Evolutionary conservation across 2,329 filamentous ascomycete genomes (phyloP).

Genomic region (Chaetomiaceae sp.): DNA sequence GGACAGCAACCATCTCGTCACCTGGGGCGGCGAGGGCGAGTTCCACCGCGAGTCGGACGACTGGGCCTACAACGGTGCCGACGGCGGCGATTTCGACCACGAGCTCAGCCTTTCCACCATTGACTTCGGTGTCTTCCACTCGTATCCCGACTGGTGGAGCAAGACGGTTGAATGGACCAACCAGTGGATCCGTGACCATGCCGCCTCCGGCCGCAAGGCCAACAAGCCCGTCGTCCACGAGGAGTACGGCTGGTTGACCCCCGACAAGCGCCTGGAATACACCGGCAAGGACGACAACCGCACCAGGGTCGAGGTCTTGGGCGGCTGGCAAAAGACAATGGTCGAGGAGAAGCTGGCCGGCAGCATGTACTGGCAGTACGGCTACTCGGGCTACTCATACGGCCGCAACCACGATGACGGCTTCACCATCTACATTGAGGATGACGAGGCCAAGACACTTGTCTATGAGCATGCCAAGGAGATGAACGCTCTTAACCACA

Average conservation of each 20-base stretch:
- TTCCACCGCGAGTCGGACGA: constrained; percentile 43
- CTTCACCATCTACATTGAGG: constrained; percentile 52
- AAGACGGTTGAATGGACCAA: constrained; percentile 49
- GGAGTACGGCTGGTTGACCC: constrained; percentile 51
- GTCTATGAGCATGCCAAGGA: constrained; percentile 42
- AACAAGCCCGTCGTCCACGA: constrained; percentile 52
- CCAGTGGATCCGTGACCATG: constrained; percentile 53
- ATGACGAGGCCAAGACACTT: constrained; percentile 40
- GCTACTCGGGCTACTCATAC: constrained; percentile 46
- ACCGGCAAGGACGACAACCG: constrained; percentile 39
- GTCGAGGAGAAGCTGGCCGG: constrained; percentile 42
- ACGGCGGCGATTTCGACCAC: constrained; percentile 50
- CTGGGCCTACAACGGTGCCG: constrained; percentile 42
- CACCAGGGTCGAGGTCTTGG: constrained; percentile 41
- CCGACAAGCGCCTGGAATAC: constrained; percentile 43
- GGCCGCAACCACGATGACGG: constrained; percentile 52
- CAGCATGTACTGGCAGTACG: constrained; percentile 55
- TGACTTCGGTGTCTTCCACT: constrained; percentile 52
- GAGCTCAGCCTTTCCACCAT: constrained; percentile 44
- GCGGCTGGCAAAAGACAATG: constrained; percentile 46
- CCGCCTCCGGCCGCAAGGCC: constrained; percentile 36
- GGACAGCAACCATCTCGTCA: constrained; percentile 49
- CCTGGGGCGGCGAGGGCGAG: constrained; percentile 55
- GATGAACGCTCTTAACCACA: constrained; percentile 35
- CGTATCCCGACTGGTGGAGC: constrained; percentile 52